These are phyloP conservation scores for Heliamphora exappendiculata DNA, from an alignment of 148 eudicot genomes.

Conservation along the genomic window DNA sequence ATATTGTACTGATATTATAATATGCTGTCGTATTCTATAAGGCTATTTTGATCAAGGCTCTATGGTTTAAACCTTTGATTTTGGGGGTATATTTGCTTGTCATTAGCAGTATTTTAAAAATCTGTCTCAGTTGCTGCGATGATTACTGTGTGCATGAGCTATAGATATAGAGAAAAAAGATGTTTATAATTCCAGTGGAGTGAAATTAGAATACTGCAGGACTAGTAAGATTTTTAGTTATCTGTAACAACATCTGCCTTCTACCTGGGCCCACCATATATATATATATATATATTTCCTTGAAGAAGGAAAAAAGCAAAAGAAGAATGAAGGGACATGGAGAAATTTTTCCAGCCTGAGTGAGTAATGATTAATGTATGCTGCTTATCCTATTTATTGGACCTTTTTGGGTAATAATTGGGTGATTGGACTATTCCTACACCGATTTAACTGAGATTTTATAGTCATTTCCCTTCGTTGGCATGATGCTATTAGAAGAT, in stretches of 20 bases:
- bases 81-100: neutral
- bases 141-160: neutral
- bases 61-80: neutral
- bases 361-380: neutral
- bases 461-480: neutral
- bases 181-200: neutral
- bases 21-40: neutral
- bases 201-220: neutral
- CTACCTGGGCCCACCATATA: no score
- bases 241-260: no score
- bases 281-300: no score
- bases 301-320: neutral
- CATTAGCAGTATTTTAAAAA: neutral
- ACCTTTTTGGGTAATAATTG: no score
- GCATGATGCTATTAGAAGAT: neutral
- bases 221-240: neutral
- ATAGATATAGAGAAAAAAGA: neutral
- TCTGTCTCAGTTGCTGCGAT: neutral
- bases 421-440: neutral
- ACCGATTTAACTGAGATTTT: neutral
- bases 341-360: neutral
- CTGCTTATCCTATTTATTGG: no score
- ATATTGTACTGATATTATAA: neutral
- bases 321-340: neutral
- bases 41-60: neutral